A percentile compares a stretch with the other conserved stretches of the same genome.
Evolutionary conservation across 2,329 filamentous ascomycete species (phyloP).

Genomic region (Talaromyces verruculosus): DNA sequence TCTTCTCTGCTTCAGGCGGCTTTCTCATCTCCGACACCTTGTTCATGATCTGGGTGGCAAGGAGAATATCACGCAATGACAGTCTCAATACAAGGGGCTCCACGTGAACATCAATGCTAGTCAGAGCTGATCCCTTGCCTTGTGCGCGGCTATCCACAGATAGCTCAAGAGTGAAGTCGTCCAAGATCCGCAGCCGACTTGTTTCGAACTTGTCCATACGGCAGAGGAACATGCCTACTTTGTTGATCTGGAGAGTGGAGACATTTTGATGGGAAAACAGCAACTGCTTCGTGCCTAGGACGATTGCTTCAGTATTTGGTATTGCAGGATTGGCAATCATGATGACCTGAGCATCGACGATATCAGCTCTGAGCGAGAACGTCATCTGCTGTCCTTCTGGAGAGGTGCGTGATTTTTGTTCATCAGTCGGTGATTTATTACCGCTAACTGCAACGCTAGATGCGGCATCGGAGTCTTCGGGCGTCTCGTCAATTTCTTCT

Average conservation of each 20-base stretch:
- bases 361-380: slow-evolving; percentile 84
- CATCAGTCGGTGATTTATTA: slow-evolving; percentile 27
- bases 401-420: slow-evolving; percentile 34
- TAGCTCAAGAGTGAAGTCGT: slow-evolving; percentile 90
- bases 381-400: slow-evolving; percentile 58
- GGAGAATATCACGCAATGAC: slow-evolving; percentile 88
- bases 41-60: slow-evolving; percentile 88
- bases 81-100: slow-evolving; percentile 88
- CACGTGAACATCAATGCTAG: slow-evolving; percentile 80
- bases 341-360: slow-evolving; percentile 95
- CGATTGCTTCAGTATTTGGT: slow-evolving; percentile 89
- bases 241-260: slow-evolving; percentile 85
- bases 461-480: slow-evolving; percentile 38
- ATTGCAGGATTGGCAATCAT: slow-evolving; percentile 92
- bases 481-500: slow-evolving; percentile 37
- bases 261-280: slow-evolving; percentile 92
- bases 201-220: slow-evolving; percentile 98
- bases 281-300: slow-evolving; percentile 90
- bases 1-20: slow-evolving; percentile 47
- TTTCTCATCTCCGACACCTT: slow-evolving; percentile 84
- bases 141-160: slow-evolving; percentile 75
- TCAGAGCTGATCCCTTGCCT: slow-evolving; percentile 60
- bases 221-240: slow-evolving; percentile 97
- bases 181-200: slow-evolving; percentile 83
- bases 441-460: slow-evolving; percentile 34